These are phyloP conservation scores for Aphanomyces cochlioides DNA, from an alignment of 352 stramenopile genomes.

Conservation along the genomic window DNA sequence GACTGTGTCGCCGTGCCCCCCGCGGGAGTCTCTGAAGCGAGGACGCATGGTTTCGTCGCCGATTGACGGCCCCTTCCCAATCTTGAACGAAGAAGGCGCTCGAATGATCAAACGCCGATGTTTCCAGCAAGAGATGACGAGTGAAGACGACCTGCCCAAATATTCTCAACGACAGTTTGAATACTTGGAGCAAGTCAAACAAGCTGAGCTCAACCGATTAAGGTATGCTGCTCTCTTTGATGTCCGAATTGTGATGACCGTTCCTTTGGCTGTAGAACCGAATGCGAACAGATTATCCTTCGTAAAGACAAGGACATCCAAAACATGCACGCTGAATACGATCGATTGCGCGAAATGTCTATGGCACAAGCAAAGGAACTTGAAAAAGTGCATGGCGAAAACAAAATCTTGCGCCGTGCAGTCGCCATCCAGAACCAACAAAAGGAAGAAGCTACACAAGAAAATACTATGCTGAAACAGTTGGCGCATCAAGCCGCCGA, in stretches of 20 bases:
- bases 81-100: constrained; percentile 33
- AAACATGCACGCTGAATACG: constrained; percentile 50
- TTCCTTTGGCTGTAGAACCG: constrained; percentile 36
- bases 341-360: constrained; percentile 33
- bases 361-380: constrained; percentile 38
- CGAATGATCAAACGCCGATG: constrained; percentile 26
- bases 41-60: constrained; percentile 29
- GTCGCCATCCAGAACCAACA: constrained; percentile 86
- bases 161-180: constrained; percentile 84
- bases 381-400: constrained; percentile 70
- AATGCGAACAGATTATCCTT: constrained; percentile 82
- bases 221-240: constrained; percentile 35
- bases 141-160: constrained; percentile 60
- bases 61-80: constrained; percentile 32
- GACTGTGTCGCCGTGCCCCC: constrained; percentile 54
- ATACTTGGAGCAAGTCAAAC: constrained; percentile 84
- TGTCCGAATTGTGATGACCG: not conserved
- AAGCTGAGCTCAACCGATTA: constrained; percentile 72
- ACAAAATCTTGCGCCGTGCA: constrained; percentile 78
- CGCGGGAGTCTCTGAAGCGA: constrained; percentile 31
- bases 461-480: constrained; percentile 70
- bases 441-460: constrained; percentile 72
- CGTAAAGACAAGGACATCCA: constrained; percentile 77
- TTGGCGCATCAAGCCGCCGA: constrained; percentile 74
- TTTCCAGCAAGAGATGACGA: constrained; percentile 16